These are phyloP conservation scores for Pterocarpus santalinus DNA, from an alignment of 306 rosid genomes.

Conservation along the genomic window DNA sequence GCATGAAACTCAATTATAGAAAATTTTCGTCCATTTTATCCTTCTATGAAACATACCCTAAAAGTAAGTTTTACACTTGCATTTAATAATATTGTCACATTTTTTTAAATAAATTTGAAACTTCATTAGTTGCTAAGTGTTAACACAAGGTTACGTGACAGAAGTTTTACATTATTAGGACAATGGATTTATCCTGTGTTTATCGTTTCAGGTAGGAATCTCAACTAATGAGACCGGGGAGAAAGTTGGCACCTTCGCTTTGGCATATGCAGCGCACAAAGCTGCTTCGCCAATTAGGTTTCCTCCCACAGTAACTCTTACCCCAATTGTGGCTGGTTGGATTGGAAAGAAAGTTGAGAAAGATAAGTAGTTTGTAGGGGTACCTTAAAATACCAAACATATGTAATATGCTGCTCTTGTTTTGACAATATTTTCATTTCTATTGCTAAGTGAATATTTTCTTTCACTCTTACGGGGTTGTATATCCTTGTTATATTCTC, in stretches of 20 bases:
- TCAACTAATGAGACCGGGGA: slow-evolving; percentile 69
- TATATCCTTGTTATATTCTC: slow-evolving; percentile 25
- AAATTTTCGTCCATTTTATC: too few species aligned
- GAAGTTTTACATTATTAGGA: too few species aligned
- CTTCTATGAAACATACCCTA: too few species aligned
- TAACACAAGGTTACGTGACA: not conserved
- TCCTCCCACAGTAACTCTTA: slow-evolving; percentile 96
- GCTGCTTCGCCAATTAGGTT: slow-evolving; percentile 97
- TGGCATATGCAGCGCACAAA: slow-evolving; percentile 97
- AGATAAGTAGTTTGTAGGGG: slow-evolving; percentile 53
- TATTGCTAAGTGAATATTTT: slow-evolving; percentile 10
- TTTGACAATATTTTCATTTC: not conserved
- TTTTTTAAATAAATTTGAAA: too few species aligned
- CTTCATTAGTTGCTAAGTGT: not conserved
- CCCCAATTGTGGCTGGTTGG: slow-evolving; percentile 92
- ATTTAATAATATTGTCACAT: too few species aligned
- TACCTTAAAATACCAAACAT: slow-evolving; percentile 14
- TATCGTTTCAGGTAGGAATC: slow-evolving; percentile 78
- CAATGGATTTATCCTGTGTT: not conserved
- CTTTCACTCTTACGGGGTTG: slow-evolving; percentile 28
- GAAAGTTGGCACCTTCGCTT: slow-evolving; percentile 92
- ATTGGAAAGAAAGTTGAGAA: slow-evolving; percentile 80
- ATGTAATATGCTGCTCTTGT: slow-evolving; percentile 15
- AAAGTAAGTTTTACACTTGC: too few species aligned
- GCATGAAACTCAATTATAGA: too few species aligned